These are phyloP conservation scores for Phyllosticta ampelicida DNA, from an alignment of 2,329 filamentous ascomycete species.

Conservation along the genomic window DNA sequence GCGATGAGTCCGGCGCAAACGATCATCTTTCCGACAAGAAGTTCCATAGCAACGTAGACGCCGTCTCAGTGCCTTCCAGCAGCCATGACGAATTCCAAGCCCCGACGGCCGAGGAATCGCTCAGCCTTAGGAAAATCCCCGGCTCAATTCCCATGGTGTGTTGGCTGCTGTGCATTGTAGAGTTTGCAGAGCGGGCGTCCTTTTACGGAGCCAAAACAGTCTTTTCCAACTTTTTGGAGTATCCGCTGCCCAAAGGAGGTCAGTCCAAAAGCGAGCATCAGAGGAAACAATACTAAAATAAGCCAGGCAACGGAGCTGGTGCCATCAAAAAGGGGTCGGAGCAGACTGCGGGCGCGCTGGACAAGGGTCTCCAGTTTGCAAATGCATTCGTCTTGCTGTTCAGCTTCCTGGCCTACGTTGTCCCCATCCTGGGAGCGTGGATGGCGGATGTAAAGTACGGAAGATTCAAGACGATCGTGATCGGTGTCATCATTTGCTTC, in stretches of 20 bases:
- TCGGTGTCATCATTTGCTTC: conserved; percentile 30
- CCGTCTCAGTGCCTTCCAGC: neutral
- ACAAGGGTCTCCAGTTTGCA: conserved; percentile 44
- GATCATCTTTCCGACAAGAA: neutral
- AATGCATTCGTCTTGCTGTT: conserved; percentile 46
- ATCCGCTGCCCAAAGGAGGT: conserved; percentile 40
- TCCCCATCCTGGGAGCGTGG: conserved; percentile 41
- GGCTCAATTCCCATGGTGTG: conserved; percentile 41
- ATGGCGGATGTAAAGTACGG: conserved; percentile 34
- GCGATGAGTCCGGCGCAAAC: neutral
- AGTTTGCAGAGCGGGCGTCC: conserved; percentile 51
- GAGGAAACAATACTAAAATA: too few species aligned
- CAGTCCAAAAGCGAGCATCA: neutral
- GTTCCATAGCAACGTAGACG: neutral
- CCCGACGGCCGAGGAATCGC: conserved; percentile 39
- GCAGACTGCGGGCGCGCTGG: conserved; percentile 44
- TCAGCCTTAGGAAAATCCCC: conserved; percentile 39
- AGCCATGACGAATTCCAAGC: neutral
- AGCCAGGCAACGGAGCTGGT: conserved; percentile 15
- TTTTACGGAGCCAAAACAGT: conserved; percentile 48
- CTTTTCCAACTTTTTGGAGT: conserved; percentile 53
- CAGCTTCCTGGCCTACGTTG: conserved; percentile 46
- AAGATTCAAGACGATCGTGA: conserved; percentile 29
- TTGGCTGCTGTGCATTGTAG: conserved; percentile 49
- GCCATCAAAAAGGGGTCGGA: conserved; percentile 21